Evolutionary conservation across 106 monocot species (phyloP), one percentile per base, ranked within the genome.

Genomic region (Narthecium ossifragum): DNA sequence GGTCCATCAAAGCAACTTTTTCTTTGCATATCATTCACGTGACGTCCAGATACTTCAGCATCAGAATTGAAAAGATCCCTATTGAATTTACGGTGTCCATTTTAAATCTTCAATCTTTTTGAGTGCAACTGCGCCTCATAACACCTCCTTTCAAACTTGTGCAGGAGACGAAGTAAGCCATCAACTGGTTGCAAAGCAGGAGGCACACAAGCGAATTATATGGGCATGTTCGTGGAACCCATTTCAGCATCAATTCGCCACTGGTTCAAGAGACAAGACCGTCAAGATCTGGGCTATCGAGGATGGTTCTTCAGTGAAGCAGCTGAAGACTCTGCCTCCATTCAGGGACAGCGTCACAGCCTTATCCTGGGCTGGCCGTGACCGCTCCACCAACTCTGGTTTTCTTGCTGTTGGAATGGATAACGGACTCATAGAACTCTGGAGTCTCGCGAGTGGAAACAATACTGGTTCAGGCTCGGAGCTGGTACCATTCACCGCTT

Each of bases 191-290:
- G 77, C 70, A 0, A 75, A 82, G 66, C 79, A 70, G 5, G 89
- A 89, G 63, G 85, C 82, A 0, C 93, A 98, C 69, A 98, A 91
- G 67, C 87, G 98, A 82, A 98, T 98, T 66, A 98, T 91, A 71
- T 98, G 98, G 98, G 73, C 91, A 40, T 91, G 98, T 23, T 75
- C 91, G 32, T 98, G 98, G 98, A 98, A 87, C 51, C 91, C 91
- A 32, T 76, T 79, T 22, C 37, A 64, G 20, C 73, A 90, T 66
- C 75, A 96, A 68, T 96, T 96, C 66, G 90, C 96, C 7, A 96
- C 86, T 23, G 91, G 98, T 31, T 91, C 98, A 15, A 81, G 98
- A 70, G 96, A 91, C 74, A 98, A 85, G 59, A 81, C 74, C 22
- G 89, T 94, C 10, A 94, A 94, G 72, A 72, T 94, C 27, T 94